Conservation (phyloP, 176 grass and related monocot species). For the Bonia amplexicaulis region DNA sequence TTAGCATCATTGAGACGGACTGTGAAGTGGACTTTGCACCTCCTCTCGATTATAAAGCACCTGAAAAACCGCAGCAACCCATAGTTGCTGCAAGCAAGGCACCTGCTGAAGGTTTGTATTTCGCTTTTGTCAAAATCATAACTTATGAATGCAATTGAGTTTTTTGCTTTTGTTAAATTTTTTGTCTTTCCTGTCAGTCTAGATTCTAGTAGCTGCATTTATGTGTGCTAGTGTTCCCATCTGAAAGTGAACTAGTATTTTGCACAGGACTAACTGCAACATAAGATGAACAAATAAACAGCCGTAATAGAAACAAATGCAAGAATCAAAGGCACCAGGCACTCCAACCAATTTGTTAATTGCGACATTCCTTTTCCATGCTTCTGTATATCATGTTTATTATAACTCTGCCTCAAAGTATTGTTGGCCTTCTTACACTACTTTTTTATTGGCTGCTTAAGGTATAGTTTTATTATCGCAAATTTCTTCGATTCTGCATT, state of each 20-base stretch:
- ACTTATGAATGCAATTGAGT: neutral
- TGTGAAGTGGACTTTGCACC: slow-evolving; percentile 95
- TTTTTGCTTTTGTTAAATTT: slow-evolving; percentile 1
- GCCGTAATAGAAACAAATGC: neutral
- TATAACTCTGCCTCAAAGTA: neutral
- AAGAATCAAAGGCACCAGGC: neutral
- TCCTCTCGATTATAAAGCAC: slow-evolving; percentile 83
- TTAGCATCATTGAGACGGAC: slow-evolving; percentile 90
- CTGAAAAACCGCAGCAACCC: slow-evolving; percentile 39
- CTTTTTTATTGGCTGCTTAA: neutral
- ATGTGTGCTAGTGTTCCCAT: neutral
- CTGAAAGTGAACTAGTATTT: slow-evolving; percentile 13
- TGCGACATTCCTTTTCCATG: neutral
- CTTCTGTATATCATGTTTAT: neutral
- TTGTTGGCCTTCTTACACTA: neutral
- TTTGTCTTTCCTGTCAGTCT: neutral
- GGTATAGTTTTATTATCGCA: neutral
- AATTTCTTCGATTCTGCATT: neutral
- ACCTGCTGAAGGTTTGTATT: slow-evolving; percentile 52
- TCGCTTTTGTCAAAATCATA: slow-evolving; percentile 5
- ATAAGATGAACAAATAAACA: neutral
- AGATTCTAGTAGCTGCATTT: slow-evolving; percentile 4
- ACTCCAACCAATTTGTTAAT: neutral
- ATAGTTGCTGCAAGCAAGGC: slow-evolving; percentile 36
- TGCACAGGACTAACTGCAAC: neutral